Evolutionary conservation across 208 protist genomes (phyloP), one percentile per base, ranked within the genome.

Genomic region (Trichomonas tenax): DNA sequence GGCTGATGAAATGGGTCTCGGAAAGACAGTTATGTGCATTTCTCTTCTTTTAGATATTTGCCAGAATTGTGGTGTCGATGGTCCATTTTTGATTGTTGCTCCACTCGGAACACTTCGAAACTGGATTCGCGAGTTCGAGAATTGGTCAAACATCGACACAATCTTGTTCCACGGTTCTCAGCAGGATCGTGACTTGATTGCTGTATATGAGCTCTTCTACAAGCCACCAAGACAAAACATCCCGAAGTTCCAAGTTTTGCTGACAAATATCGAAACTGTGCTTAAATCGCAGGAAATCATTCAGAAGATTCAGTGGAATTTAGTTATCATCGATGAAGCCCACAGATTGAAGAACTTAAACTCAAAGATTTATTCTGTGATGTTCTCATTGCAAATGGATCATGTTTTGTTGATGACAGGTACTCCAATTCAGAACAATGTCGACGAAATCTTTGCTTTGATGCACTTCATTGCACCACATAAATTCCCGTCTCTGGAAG

Each of bases 371-470:
- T 99, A 98, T 98, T 98, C 99, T 96, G 98, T 98, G 14, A 97
- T 99, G 90, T 98, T 99, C 86, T 98, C 98, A 88, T 98, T 99
- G 48, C 98, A 98, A 72, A 97, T 98, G 8, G 96, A 98, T 95
- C 89, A 96, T 72, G 36, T 96, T 51, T 15, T 96, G 14, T 97
- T 97, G 10, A 84, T 97, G 34, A 97, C 97, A 26, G 98, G 98
- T 72, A 98, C 97, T 15, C 97, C 97, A 38, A 97, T 98, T 95
- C 97, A 98, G 63, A 98, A 98, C 89, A 96, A 96, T 31, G 96
- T 96, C 2, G 90, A 96, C 44, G 98, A 98, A 49, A 95, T 98
- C 14, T 98, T 98, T 97, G 97, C 96, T 63, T 86, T 98, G 11
- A 96, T 99, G 21, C 97, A 98, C 82, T 99, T 98, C 93, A 96